A percentile compares a stretch with the other conserved stretches of the same genome.
These are phyloP conservation scores for Malbranchea zuffiana DNA, from an alignment of 2,329 filamentous ascomycete genomes.

Conservation along the genomic window DNA sequence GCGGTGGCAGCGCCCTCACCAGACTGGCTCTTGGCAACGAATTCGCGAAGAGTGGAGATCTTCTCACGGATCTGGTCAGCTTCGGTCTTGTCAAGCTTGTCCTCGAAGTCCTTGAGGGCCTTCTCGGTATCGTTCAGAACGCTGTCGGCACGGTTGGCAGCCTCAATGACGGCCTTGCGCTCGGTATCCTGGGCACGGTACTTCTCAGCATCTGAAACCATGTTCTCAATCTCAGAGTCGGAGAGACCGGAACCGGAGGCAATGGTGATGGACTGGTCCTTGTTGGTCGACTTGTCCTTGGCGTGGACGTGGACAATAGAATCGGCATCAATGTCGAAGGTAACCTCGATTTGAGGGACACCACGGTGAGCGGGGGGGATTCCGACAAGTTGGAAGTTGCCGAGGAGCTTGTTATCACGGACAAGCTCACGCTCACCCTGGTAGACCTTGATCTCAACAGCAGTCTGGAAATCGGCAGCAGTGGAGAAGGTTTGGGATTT, in stretches of 20 bases:
- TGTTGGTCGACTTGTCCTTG: slow-evolving; percentile 98
- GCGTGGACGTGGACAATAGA: slow-evolving; percentile 96
- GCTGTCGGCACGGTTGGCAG: slow-evolving; percentile 93
- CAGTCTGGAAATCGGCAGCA: slow-evolving; percentile 94
- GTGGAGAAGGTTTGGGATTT: slow-evolving; percentile 98
- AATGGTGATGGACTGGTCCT: slow-evolving; percentile 99
- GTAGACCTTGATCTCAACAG: slow-evolving; percentile 99
- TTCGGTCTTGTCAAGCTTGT: slow-evolving; percentile 94
- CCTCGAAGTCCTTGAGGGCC: slow-evolving; percentile 90
- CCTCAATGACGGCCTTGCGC: slow-evolving; percentile 89
- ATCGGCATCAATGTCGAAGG: slow-evolving; percentile 97
- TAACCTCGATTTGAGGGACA: slow-evolving; percentile 94
- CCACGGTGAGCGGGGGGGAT: slow-evolving; percentile 93
- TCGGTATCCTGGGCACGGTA: slow-evolving; percentile 93
- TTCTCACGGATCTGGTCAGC: slow-evolving; percentile 89
- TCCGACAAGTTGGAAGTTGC: slow-evolving; percentile 98
- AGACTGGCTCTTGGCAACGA: slow-evolving; percentile 86
- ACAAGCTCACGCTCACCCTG: slow-evolving; percentile 99
- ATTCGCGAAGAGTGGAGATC: slow-evolving; percentile 73
- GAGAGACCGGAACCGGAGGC: slow-evolving; percentile 95
- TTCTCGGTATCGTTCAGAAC: slow-evolving; percentile 97
- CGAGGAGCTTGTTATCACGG: slow-evolving; percentile 94
- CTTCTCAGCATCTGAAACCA: slow-evolving; percentile 97
- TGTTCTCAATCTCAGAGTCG: slow-evolving; percentile 85
- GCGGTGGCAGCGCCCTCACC: slow-evolving; percentile 79